A percentile compares a stretch with the other conserved stretches of the same genome.
Evolutionary conservation across 2,329 filamentous ascomycete species (phyloP).

Genomic region (Hypomyces perniciosus): DNA sequence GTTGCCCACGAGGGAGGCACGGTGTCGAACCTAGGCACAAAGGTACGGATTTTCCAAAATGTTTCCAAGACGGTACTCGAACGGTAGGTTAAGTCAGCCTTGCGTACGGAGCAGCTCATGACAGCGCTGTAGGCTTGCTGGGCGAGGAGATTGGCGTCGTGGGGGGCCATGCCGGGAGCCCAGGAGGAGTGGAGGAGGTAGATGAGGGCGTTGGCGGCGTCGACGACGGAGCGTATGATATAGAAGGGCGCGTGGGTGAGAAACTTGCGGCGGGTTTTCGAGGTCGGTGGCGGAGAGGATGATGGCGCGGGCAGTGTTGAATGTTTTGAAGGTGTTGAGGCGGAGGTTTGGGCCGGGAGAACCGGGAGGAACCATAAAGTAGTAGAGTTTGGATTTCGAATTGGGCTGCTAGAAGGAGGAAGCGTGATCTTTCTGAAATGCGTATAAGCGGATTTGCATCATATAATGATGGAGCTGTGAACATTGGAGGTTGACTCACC

Average conservation of each 20-base stretch:
- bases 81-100: conserved; percentile 43
- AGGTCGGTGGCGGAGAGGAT: conserved; percentile 38
- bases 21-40: conserved; percentile 34
- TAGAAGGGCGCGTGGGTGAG: conserved; percentile 45
- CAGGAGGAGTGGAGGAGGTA: conserved; percentile 41
- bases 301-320: conserved; percentile 42
- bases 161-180: conserved; percentile 24
- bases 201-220: conserved; percentile 40
- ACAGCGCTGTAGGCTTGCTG: conserved; percentile 30
- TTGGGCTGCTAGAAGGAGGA: conserved; percentile 42
- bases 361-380: conserved; percentile 40
- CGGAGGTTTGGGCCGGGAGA: conserved; percentile 24
- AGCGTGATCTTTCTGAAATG: conserved; percentile 39
- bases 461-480: not conserved
- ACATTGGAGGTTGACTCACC: conserved; percentile 26
- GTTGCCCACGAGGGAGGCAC: conserved; percentile 37
- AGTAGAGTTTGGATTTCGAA: conserved; percentile 49
- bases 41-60: conserved; percentile 38
- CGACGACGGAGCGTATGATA: conserved; percentile 41
- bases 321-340: conserved; percentile 40
- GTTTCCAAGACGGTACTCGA: conserved; percentile 42
- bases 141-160: conserved; percentile 26
- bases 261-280: conserved; percentile 33
- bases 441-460: not conserved
- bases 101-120: conserved; percentile 39